Evolutionary conservation across 2,329 filamentous ascomycete species (phyloP).

Genomic region (Calonectria pseudoturangicola): DNA sequence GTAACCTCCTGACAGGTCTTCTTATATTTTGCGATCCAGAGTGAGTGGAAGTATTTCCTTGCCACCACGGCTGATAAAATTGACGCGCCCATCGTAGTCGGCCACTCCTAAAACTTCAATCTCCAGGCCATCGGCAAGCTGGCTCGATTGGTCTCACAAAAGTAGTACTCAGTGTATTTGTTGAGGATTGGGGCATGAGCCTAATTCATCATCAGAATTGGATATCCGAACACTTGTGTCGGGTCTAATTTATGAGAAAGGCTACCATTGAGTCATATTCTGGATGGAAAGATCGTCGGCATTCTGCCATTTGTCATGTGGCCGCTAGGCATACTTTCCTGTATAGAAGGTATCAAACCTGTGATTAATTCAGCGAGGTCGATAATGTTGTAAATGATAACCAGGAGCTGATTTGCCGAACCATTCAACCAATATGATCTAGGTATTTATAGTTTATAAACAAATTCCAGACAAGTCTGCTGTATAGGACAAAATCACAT

Average conservation of each 20-base stretch:
- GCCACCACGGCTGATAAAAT: neutral
- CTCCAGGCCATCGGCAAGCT: neutral
- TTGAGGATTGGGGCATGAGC: slow-evolving; percentile 22
- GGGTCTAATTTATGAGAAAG: slow-evolving; percentile 6
- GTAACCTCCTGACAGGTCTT: neutral
- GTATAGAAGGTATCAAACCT: slow-evolving; percentile 42
- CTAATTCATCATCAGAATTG: slow-evolving; percentile 32
- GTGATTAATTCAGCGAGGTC: slow-evolving; percentile 29
- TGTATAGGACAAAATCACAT: slow-evolving; percentile 40
- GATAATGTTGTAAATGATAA: slow-evolving; percentile 38
- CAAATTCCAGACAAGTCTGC: slow-evolving; percentile 20
- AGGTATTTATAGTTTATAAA: slow-evolving; percentile 19
- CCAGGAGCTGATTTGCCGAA: slow-evolving; percentile 37
- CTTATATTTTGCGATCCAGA: neutral
- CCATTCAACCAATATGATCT: slow-evolving; percentile 14
- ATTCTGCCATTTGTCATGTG: neutral
- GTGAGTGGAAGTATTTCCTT: slow-evolving; percentile 30
- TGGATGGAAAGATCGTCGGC: slow-evolving; percentile 18
- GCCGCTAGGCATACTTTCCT: slow-evolving; percentile 27
- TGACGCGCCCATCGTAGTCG: slow-evolving; percentile 30
- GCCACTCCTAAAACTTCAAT: neutral
- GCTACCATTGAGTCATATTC: neutral
- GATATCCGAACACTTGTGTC: slow-evolving; percentile 22
- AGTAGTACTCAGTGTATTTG: slow-evolving; percentile 36
- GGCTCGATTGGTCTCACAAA: slow-evolving; percentile 30